Conservation (phyloP, 352 stramenopile genomes). For the Pythium rishiriense region DNA sequence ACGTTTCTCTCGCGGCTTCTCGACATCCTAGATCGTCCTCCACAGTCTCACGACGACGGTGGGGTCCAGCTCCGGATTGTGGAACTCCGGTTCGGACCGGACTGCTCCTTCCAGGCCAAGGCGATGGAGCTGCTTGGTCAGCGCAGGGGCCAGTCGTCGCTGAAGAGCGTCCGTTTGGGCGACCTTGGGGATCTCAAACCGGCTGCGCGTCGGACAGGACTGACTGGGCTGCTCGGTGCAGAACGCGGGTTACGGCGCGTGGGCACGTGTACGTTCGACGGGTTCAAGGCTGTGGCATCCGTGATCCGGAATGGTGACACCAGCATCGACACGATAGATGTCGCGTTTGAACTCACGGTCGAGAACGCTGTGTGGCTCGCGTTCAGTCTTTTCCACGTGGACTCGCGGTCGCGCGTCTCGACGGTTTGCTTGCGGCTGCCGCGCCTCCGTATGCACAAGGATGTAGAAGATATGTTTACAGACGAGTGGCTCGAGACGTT, state of each 20-base stretch:
- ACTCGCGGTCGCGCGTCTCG: slow-evolving; percentile 31
- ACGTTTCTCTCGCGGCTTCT: slow-evolving; percentile 3
- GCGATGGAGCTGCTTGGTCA: slow-evolving; percentile 8
- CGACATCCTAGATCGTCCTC: not conserved
- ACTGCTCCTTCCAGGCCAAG: slow-evolving; percentile 16
- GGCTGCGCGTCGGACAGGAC: not conserved
- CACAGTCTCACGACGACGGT: not conserved
- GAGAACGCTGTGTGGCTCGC: slow-evolving; percentile 37
- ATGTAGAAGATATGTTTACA: not conserved
- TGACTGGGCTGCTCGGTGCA: not conserved
- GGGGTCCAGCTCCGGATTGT: not conserved
- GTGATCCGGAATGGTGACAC: slow-evolving; percentile 4
- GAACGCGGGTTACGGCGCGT: not conserved
- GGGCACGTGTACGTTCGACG: not conserved
- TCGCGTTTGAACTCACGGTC: slow-evolving; percentile 5
- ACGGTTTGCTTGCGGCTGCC: slow-evolving; percentile 25
- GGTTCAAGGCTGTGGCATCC: slow-evolving; percentile 6
- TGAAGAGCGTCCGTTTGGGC: not conserved
- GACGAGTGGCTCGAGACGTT: slow-evolving; percentile 15
- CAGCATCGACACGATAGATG: slow-evolving; percentile 2
- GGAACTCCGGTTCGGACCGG: not conserved
- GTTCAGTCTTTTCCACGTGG: slow-evolving; percentile 37
- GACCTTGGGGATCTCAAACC: not conserved
- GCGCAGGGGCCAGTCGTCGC: not conserved
- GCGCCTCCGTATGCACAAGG: not conserved